Evolutionary conservation across 306 rosid genomes (phyloP).

Genomic region (Acmispon strigosus): DNA sequence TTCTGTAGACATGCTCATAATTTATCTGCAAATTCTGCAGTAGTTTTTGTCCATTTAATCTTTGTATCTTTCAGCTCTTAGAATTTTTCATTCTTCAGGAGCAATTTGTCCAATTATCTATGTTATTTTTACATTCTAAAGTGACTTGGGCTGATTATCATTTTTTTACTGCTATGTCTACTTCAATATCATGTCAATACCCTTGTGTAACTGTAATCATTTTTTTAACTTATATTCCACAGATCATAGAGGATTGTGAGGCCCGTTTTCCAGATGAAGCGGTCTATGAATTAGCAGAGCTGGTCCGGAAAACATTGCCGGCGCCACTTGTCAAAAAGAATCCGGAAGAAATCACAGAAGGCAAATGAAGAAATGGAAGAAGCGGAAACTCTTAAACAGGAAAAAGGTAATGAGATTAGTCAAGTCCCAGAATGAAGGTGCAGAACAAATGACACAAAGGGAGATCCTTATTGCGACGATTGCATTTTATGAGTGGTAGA

Average conservation of each 20-base stretch:
- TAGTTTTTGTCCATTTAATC: too few species aligned
- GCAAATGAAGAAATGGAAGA: slow-evolving; percentile 11
- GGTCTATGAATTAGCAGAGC: slow-evolving; percentile 35
- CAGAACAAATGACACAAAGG: slow-evolving; percentile 22
- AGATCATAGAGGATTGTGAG: slow-evolving; percentile 46
- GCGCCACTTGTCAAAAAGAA: background rate
- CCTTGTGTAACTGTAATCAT: background rate
- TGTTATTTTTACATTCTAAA: background rate
- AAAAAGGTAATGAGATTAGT: too few species aligned
- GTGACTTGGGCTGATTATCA: background rate
- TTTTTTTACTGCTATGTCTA: background rate
- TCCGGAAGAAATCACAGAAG: slow-evolving; percentile 9
- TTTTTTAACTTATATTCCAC: background rate
- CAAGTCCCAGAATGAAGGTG: too few species aligned
- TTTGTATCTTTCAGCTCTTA: too few species aligned
- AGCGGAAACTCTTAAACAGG: background rate
- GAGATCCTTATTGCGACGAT: slow-evolving; percentile 6
- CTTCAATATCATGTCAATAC: background rate
- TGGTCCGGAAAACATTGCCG: slow-evolving; percentile 46
- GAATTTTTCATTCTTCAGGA: too few species aligned
- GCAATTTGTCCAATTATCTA: background rate
- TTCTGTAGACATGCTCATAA: background rate
- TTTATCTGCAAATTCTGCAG: background rate
- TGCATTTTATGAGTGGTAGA: background rate
- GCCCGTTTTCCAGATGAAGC: slow-evolving; percentile 38